Evolutionary conservation across 495 filamentous ascomycete genomes (phyloP), one percentile per base, ranked within the genome.

Genomic region (Xylaria flabelliformis): DNA sequence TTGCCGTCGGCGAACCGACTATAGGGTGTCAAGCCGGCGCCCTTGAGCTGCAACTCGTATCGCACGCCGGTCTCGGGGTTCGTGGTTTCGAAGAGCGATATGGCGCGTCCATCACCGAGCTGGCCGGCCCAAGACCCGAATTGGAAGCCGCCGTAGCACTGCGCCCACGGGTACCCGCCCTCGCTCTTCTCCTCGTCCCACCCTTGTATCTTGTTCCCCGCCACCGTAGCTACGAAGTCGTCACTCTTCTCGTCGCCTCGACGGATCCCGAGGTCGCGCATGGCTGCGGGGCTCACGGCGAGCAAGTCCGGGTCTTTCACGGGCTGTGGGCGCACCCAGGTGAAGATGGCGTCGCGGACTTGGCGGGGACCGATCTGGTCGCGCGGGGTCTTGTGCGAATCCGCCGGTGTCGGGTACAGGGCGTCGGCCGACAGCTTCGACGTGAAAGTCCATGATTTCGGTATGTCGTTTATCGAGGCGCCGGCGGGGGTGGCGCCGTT

Each of bases 1-100:
- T 96, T 95, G 36, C 96, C 96, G 82, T 99, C 96, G n/a, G 96
- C 96, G 75, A 98, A 99, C 15, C 96, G 91, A 26, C 93, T 96
- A 80, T 98, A 99, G 0, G 96, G 96, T 4, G 96, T 99, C 73
- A 89, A 84, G 3, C 96, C 96, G 34, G 96, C 95, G 29, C 96
- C 96, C 82, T 97, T 99, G 61, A 99, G 86, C 77, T 98, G 96
- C 10, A 98, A 78, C 80, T 99, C 96, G 79, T 96, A 97, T 5
- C 94, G 88, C 19, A 75, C 83, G 1, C 87, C 86, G 1, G 94
- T 94, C 0, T 78, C 72, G 19, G 93, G 90, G 78, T 97, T 97
- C 15, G 90, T 97, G 34, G 88, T 85, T 77, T 99, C 96, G 75
- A 98, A 99, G 0, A 99, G 85, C 61, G 93, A 95, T 74, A 99